Conservation (phyloP, 768 basidiomycete species). For the Lyophyllum shimeji region DNA sequence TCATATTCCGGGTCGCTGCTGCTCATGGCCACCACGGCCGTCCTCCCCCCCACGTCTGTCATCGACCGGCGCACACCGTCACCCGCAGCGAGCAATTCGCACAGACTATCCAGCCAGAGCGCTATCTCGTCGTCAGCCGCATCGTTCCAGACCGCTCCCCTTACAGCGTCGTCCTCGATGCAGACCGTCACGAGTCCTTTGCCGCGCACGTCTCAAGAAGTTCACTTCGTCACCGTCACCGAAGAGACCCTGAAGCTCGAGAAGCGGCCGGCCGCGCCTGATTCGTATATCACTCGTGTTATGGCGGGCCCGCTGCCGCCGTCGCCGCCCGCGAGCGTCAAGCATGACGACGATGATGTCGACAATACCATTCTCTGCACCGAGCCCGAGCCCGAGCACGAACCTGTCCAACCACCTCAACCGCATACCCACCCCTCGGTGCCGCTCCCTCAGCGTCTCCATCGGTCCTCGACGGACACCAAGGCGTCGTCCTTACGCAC, state of each 20-base stretch:
- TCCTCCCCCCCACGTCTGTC: neutral
- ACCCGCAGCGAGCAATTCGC: conserved; percentile 15
- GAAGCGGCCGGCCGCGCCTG: conserved; percentile 6
- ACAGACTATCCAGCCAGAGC: conserved; percentile 21
- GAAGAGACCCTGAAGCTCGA: conserved; percentile 44
- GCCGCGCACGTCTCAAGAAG: conserved; percentile 36
- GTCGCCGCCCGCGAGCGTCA: conserved; percentile 34
- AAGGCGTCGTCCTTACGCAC: conserved; percentile 36
- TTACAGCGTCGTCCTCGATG: conserved; percentile 19
- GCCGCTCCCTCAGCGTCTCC: conserved; percentile 23
- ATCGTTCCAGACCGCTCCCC: conserved; percentile 35
- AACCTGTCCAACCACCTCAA: conserved; percentile 10
- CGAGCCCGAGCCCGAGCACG: conserved; percentile 13
- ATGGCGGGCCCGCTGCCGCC: conserved; percentile 28
- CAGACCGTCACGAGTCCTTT: conserved; percentile 12
- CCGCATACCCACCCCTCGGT: neutral
- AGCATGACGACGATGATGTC: conserved; percentile 19
- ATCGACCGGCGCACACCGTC: conserved; percentile 25
- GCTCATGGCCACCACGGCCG: conserved; percentile 13
- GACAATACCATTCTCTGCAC: conserved; percentile 1
- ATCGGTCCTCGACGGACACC: conserved; percentile 53
- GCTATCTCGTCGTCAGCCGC: conserved; percentile 31
- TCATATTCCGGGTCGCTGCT: neutral
- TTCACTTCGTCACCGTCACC: conserved; percentile 56
- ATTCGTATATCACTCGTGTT: conserved; percentile 16